phyloP scores from a whole-genome alignment of 208 protist genomes.

The Leishmania gerbilli region DNA sequence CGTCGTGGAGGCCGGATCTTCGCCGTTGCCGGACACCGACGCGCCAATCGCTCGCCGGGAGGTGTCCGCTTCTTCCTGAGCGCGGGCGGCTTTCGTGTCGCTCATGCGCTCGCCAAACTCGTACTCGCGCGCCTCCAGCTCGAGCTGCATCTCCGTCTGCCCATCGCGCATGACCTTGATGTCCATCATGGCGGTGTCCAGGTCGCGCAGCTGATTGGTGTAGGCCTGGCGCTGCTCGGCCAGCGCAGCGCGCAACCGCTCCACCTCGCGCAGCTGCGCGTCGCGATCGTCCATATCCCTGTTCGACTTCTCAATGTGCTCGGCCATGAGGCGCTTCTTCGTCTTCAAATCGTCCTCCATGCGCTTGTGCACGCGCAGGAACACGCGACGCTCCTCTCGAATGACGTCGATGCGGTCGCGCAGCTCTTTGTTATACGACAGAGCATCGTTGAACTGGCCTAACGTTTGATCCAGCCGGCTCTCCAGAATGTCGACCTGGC shows the following conservation, averaged over 20 bases:
- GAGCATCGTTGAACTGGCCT: conserved; percentile 96
- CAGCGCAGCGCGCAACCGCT: conserved; percentile 74
- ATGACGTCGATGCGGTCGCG: conserved; percentile 97
- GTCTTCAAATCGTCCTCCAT: conserved; percentile 93
- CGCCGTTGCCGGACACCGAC: conserved; percentile 9
- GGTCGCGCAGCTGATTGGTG: conserved; percentile 62
- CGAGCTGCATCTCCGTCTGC: conserved; percentile 81
- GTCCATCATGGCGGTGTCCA: conserved; percentile 86
- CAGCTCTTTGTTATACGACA: conserved; percentile 95
- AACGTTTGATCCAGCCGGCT: conserved; percentile 95
- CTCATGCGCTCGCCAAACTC: conserved; percentile 61
- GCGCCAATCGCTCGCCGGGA: conserved; percentile 7
- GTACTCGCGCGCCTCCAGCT: conserved; percentile 84
- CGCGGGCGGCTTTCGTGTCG: conserved; percentile 26
- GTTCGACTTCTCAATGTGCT: conserved; percentile 95
- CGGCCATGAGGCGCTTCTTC: conserved; percentile 94
- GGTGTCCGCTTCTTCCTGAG: conserved; percentile 15
- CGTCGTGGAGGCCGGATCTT: conserved; percentile 11
- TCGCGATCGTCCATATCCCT: conserved; percentile 95
- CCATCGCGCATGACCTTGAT: conserved; percentile 90
- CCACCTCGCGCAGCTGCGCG: conserved; percentile 82
- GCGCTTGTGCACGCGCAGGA: conserved; percentile 96
- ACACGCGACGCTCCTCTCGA: conserved; percentile 95
- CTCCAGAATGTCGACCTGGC: conserved; percentile 95
- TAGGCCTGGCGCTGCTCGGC: conserved; percentile 85